Conservation (phyloP, 2,329 filamentous ascomycete genomes). For the Balansia obtecta region DNA sequence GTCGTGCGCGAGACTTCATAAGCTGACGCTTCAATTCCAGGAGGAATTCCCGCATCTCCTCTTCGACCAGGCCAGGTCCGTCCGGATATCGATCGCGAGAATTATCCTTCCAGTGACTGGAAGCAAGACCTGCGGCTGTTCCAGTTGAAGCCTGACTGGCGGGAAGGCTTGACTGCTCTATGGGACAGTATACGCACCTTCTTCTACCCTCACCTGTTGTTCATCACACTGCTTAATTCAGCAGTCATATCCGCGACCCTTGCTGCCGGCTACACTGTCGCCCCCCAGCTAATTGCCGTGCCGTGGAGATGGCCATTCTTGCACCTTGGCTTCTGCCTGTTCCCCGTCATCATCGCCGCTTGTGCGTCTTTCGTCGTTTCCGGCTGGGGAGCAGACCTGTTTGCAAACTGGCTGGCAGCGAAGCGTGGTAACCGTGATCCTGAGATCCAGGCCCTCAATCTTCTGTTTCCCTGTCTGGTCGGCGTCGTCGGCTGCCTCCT, state of each 20-base stretch:
- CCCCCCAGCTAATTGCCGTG: neutral
- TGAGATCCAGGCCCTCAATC: conserved; percentile 2
- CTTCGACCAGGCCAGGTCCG: neutral
- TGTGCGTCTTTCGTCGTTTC: neutral
- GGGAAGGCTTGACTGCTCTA: neutral
- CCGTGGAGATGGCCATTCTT: conserved; percentile 2
- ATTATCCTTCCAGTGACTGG: neutral
- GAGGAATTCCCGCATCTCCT: neutral
- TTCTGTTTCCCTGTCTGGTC: neutral
- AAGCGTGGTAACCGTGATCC: conserved; percentile 1
- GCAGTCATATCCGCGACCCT: conserved; percentile 2
- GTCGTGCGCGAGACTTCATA: no score
- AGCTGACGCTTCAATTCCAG: neutral
- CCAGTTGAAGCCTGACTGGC: neutral
- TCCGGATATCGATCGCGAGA: neutral
- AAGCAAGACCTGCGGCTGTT: neutral
- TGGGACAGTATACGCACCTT: conserved; percentile 3
- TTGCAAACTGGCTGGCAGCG: conserved; percentile 2
- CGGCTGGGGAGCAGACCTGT: neutral
- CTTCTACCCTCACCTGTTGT: conserved; percentile 3
- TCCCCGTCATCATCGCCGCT: neutral
- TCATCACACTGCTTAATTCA: conserved; percentile 3
- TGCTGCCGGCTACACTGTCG: conserved; percentile 1
- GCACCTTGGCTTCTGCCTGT: conserved; percentile 3
- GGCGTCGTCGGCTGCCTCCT: conserved; percentile 1